These are phyloP conservation scores for Ramalina intermedia DNA, from an alignment of 495 filamentous ascomycete genomes.

Conservation along the genomic window DNA sequence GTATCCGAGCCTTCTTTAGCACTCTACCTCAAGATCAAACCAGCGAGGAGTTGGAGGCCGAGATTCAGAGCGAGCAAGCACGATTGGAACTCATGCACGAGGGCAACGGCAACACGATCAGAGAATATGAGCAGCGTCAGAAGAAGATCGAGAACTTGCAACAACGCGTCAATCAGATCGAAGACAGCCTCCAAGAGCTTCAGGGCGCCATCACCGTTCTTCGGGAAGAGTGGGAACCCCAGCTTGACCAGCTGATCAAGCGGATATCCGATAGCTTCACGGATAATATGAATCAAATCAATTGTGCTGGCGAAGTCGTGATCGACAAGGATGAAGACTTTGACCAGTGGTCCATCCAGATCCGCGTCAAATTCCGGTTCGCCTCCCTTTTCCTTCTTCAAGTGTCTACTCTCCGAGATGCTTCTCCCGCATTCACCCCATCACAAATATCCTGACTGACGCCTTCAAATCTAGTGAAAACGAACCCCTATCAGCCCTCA, in stretches of 20 bases:
- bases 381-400: conserved; percentile 11
- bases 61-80: conserved; percentile 59
- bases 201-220: conserved; percentile 44
- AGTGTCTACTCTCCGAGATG: neutral
- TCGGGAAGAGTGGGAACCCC: conserved; percentile 61
- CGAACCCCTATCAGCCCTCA: conserved; percentile 69
- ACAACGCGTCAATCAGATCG: conserved; percentile 28
- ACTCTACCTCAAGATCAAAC: conserved; percentile 30
- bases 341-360: conserved; percentile 84
- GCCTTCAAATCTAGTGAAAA: conserved; percentile 39
- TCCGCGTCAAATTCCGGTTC: conserved; percentile 84
- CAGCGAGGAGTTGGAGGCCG: conserved; percentile 50
- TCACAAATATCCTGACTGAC: conserved; percentile 4
- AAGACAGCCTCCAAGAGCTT: conserved; percentile 33
- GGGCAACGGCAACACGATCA: conserved; percentile 60
- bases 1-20: conserved; percentile 21
- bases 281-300: conserved; percentile 83
- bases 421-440: neutral
- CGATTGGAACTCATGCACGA: conserved; percentile 69
- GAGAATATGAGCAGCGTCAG: conserved; percentile 62
- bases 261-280: conserved; percentile 82
- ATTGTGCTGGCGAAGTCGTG: conserved; percentile 82
- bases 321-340: conserved; percentile 77
- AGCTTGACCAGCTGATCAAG: conserved; percentile 58
- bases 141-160: conserved; percentile 41